These are phyloP conservation scores for Monilinia fructigena DNA, from an alignment of 2,329 filamentous ascomycete species.

Conservation along the genomic window DNA sequence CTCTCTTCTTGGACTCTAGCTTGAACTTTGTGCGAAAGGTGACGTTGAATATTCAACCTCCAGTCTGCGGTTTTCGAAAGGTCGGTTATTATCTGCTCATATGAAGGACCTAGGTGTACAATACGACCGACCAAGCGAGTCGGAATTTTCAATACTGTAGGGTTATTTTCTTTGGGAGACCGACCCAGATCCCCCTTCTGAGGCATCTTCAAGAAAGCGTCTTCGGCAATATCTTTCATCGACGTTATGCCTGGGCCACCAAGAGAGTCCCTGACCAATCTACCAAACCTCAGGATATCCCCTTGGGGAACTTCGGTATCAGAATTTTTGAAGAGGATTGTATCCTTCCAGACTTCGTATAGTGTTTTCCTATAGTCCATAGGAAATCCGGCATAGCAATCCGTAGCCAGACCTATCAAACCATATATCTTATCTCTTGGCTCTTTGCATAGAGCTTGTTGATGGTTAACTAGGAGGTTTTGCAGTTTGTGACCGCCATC, in stretches of 20 bases:
- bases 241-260: slow-evolving; percentile 11
- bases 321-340: slow-evolving; percentile 34
- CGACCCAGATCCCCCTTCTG: background rate
- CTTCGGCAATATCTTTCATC: slow-evolving; percentile 7
- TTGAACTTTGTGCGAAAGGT: background rate
- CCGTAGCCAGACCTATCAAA: slow-evolving; percentile 36
- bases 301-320: background rate
- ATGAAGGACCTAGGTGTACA: slow-evolving; percentile 21
- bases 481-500: slow-evolving; percentile 27
- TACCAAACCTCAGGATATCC: slow-evolving; percentile 21
- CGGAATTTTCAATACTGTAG: slow-evolving; percentile 14
- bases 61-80: slow-evolving; percentile 16
- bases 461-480: slow-evolving; percentile 33
- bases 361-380: slow-evolving; percentile 37
- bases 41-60: slow-evolving; percentile 19
- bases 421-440: slow-evolving; percentile 40
- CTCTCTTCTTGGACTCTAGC: slow-evolving; percentile 22
- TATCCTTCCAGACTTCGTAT: slow-evolving; percentile 38
- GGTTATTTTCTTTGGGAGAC: background rate
- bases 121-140: slow-evolving; percentile 22
- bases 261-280: slow-evolving; percentile 20
- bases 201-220: background rate
- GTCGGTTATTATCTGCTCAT: slow-evolving; percentile 20
- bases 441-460: slow-evolving; percentile 35
- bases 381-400: slow-evolving; percentile 33